Conservation (phyloP, 345 rosid genomes). For the Angophora floribunda region DNA sequence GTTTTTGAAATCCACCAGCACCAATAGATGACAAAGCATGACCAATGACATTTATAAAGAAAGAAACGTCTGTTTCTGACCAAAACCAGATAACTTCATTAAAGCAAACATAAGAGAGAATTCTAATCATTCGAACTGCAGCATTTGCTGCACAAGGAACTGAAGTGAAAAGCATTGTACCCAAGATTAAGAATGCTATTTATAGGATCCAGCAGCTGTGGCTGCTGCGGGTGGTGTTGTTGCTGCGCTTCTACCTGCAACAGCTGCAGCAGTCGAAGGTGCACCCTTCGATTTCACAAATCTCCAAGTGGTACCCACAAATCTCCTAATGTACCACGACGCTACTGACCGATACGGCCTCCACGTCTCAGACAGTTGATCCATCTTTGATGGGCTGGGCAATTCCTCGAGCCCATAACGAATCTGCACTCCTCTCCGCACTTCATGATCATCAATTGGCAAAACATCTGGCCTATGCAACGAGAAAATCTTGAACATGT, state of each 20-base stretch:
- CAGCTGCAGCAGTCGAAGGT: conserved; percentile 52
- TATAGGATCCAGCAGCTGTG: conserved; percentile 76
- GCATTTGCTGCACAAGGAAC: conserved; percentile 1
- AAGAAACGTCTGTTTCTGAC: not conserved
- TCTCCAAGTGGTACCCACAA: conserved; percentile 88
- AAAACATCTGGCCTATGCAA: conserved; percentile 95
- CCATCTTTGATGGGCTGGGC: conserved; percentile 97
- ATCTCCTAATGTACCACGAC: conserved; percentile 91
- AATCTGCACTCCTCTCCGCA: conserved; percentile 87
- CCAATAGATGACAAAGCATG: not conserved
- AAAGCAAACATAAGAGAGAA: not conserved
- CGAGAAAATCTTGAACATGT: conserved; percentile 96
- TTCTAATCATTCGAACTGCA: not conserved
- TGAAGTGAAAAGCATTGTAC: conserved; percentile 28
- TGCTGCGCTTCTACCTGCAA: conserved; percentile 38
- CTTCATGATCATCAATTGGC: conserved; percentile 83
- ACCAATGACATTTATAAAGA: not conserved
- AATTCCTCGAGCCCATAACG: conserved; percentile 64
- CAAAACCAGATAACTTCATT: not conserved
- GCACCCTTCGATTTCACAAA: conserved; percentile 61
- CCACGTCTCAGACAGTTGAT: conserved; percentile 84
- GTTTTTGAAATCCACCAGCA: not conserved
- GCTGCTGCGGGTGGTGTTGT: conserved; percentile 33
- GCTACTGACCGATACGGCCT: conserved; percentile 95
- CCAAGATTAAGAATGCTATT: conserved; percentile 85